Evolutionary conservation across 352 stramenopile species (phyloP).

Genomic region (Aphanomyces stellatus): DNA sequence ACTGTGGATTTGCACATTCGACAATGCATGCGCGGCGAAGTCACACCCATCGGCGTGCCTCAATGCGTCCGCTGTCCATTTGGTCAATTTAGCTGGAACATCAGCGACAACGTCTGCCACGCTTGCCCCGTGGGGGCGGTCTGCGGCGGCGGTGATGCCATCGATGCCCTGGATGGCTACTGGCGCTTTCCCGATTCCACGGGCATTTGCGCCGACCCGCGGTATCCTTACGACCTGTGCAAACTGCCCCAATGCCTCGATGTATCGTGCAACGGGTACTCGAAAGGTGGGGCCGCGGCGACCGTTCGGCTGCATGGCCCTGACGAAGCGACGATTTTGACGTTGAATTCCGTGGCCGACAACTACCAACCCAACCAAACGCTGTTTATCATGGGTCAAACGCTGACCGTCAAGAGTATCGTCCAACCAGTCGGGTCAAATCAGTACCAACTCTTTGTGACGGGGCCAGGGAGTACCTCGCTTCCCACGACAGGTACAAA

Average conservation of each 20-base stretch:
- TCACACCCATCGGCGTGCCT: neutral
- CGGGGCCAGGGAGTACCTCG: neutral
- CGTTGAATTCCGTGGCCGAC: neutral
- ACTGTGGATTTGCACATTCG: constrained; percentile 1
- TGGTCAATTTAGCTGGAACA: constrained; percentile 19
- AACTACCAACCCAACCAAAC: neutral
- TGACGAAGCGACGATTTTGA: neutral
- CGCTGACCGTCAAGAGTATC: neutral
- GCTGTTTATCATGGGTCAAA: neutral
- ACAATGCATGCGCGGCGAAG: constrained; percentile 7
- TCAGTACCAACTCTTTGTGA: neutral
- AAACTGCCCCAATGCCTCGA: neutral
- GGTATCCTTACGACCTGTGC: constrained; percentile 3
- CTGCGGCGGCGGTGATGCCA: constrained; percentile 4
- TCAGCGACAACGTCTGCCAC: constrained; percentile 10
- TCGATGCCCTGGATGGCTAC: constrained; percentile 2
- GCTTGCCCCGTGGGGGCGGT: constrained; percentile 2
- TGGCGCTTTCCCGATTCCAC: constrained; percentile 18
- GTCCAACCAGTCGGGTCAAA: neutral
- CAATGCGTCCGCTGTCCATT: constrained; percentile 14
- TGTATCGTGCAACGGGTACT: neutral
- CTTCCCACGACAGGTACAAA: too few species aligned
- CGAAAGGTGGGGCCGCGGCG: too few species aligned
- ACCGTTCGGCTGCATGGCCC: neutral
- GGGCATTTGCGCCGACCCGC: neutral